Percentiles rank a stretch among this genome's conserved stretches.
phyloP scores from a whole-genome alignment of 257 asterid species.

The Solanum commersonii region DNA sequence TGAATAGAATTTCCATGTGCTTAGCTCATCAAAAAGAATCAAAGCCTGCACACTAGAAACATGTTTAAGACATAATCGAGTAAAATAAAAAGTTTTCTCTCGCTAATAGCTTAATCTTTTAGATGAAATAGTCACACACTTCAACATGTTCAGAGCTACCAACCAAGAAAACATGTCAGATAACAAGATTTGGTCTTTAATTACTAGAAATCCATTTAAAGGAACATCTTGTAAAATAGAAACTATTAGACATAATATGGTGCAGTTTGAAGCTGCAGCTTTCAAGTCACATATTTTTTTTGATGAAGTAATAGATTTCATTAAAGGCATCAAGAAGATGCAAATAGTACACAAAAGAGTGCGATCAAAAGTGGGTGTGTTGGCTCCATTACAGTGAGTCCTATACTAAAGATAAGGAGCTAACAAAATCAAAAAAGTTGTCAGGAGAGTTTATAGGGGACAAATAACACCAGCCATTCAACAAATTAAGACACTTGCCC shows the following conservation, averaged over 20 bases:
- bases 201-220: background rate
- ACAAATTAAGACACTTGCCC: background rate
- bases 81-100: background rate
- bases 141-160: background rate
- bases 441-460: background rate
- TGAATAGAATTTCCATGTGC: background rate
- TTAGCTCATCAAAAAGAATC: background rate
- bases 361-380: background rate
- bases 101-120: background rate
- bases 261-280: background rate
- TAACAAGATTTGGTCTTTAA: background rate
- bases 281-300: too few relatives aligned
- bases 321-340: background rate
- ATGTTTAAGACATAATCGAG: background rate
- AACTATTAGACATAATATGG: background rate
- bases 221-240: background rate
- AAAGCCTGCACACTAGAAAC: background rate
- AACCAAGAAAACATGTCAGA: background rate
- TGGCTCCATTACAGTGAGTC: background rate
- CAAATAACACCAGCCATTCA: background rate
- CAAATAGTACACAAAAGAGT: background rate
- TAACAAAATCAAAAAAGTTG: too few relatives aligned
- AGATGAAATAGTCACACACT: background rate
- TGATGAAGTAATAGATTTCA: background rate
- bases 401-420: background rate